Base-by-base conservation (phyloP, 257 asterid species). In the Primulina huaijiensis region DNA sequence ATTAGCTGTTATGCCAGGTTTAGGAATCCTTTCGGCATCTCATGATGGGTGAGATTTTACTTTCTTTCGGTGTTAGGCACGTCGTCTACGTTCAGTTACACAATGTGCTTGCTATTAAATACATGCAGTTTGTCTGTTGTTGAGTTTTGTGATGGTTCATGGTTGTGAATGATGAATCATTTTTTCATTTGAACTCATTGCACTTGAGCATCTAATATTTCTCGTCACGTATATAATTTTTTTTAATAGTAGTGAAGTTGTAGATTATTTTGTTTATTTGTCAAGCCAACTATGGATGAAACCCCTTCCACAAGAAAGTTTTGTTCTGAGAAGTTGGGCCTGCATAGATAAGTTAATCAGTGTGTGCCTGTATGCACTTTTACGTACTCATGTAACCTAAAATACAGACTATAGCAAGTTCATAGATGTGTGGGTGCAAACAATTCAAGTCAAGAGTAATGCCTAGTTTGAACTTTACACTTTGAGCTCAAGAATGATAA, bases 21-120 rank as follows among this genome's bases (percentile, higher is more conserved):
- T 91, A 68, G 99, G 99, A 80, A 71, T 94, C 73, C 84, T 94
- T 68, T 94, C 99, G 46, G 93, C 99, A 64, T 94, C 99, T 50
- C 99, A 94, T 80, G 99, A 94, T 82, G 97, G 99, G 99, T 91
- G 79, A 73, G 62, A 62, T 78, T 57, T 74, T 62, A 53, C 16
- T 60, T 5, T 14, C 52, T 64, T 46, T 71, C 29, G 55, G 16
- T 56, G 21, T 46, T 77, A 52, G 60, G 69, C 53, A 0, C 65
- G 58, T 57, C 61, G 56, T 30, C 43, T 27, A 52, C 19, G 38
- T 60, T 67, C 12, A 59, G 60, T 50, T 10, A 25, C 34, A 34
- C 55, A 40, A 66, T 69, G 62, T 75, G 57, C 34, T 62, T 62
- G 69, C 62, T 68, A 43, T 50, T 66, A 60, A 38, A 37, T 27